Evolutionary conservation across 192 early-diverging fungal genomes (phyloP).

Genomic region (Coemansia sp.): DNA sequence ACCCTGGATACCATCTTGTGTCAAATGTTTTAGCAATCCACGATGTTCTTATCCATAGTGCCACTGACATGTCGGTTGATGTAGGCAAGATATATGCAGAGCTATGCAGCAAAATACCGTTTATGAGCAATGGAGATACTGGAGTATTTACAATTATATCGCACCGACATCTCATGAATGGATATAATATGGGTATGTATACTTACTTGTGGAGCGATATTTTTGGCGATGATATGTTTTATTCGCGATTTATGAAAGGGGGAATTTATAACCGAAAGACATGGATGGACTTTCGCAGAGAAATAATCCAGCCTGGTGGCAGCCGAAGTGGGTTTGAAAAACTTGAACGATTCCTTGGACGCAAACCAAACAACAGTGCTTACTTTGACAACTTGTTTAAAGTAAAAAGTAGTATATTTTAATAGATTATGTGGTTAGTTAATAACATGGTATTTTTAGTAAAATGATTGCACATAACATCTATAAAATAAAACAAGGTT

Average conservation of each 20-base stretch:
- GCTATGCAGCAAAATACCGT: slow-evolving; percentile 46
- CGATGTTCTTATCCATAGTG: slow-evolving; percentile 65
- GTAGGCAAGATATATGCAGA: slow-evolving; percentile 41
- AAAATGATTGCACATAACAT: too few species aligned
- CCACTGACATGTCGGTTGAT: slow-evolving; percentile 45
- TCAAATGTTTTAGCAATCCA: slow-evolving; percentile 63
- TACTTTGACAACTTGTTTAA: not conserved
- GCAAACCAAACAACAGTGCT: slow-evolving; percentile 57
- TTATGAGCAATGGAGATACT: slow-evolving; percentile 36
- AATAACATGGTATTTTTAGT: too few species aligned
- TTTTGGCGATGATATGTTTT: slow-evolving; percentile 73
- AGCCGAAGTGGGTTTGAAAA: slow-evolving; percentile 62
- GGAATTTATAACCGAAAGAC: slow-evolving; percentile 55
- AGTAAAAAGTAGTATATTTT: not conserved
- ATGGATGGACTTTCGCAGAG: slow-evolving; percentile 65
- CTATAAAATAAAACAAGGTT: too few species aligned
- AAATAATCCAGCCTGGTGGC: slow-evolving; percentile 65
- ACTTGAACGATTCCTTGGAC: slow-evolving; percentile 67
- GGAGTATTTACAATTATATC: slow-evolving; percentile 13
- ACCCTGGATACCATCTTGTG: slow-evolving; percentile 40
- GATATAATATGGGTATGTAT: slow-evolving; percentile 66
- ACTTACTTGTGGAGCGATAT: slow-evolving; percentile 72
- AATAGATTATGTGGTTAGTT: not conserved
- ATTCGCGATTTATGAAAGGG: slow-evolving; percentile 59
- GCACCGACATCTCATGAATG: slow-evolving; percentile 60